A percentile compares a stretch with the other conserved stretches of the same genome.
Evolutionary conservation across 2,329 filamentous ascomycete genomes (phyloP).

Genomic region (Phialophora tarda): DNA sequence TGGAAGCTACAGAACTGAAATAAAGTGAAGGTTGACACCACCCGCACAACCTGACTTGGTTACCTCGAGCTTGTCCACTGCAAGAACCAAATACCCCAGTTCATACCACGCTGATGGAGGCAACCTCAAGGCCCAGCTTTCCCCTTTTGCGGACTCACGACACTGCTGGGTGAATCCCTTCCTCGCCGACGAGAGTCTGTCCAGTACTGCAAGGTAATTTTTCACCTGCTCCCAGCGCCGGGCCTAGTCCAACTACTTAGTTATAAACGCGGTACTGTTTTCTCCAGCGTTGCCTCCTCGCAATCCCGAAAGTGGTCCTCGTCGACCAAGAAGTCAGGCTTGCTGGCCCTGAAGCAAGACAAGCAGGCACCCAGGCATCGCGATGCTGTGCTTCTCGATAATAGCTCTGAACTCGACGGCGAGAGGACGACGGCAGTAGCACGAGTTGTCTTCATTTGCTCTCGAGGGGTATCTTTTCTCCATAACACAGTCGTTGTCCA

Average conservation of each 20-base stretch:
- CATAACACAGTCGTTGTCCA: not conserved
- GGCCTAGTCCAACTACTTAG: not conserved
- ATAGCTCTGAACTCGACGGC: not conserved
- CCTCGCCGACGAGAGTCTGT: not conserved
- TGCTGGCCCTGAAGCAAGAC: not conserved
- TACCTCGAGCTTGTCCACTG: not conserved
- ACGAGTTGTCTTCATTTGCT: not conserved
- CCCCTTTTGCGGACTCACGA: too few species aligned
- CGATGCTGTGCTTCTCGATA: not conserved
- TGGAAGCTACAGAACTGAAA: not conserved
- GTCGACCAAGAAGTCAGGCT: not conserved
- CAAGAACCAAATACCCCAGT: not conserved
- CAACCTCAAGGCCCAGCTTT: not conserved
- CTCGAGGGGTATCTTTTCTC: not conserved
- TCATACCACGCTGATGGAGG: not conserved
- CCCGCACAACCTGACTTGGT: not conserved
- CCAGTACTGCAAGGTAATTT: not conserved
- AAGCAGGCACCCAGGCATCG: conserved; percentile 1
- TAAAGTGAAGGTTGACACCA: not conserved
- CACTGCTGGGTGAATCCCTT: not conserved
- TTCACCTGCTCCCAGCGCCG: not conserved
- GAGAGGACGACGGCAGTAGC: not conserved
- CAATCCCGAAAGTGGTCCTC: not conserved
- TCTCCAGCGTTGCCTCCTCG: not conserved
- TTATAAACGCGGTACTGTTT: not conserved